Conservation (phyloP, 306 rosid genomes). For the Castanopsis chinensis region DNA sequence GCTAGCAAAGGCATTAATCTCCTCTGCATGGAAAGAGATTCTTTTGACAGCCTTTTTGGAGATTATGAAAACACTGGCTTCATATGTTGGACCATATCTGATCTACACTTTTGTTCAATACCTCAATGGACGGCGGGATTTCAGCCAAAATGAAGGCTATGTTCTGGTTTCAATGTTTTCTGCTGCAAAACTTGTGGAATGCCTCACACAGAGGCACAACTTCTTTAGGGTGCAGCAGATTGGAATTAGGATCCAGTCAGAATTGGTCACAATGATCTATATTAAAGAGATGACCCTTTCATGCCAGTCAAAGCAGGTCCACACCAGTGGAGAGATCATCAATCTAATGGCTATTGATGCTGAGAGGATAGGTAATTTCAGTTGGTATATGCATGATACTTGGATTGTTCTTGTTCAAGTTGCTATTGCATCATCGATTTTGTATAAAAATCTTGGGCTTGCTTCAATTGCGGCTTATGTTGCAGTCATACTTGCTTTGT, state of each 20-base stretch:
- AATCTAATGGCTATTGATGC: constrained; percentile 54
- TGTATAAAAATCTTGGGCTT: constrained; percentile 22
- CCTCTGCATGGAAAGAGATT: constrained; percentile 40
- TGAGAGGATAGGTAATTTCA: constrained; percentile 38
- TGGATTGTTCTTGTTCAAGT: constrained; percentile 13
- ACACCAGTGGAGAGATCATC: constrained; percentile 51
- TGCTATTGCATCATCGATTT: background rate
- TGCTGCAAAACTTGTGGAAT: constrained; percentile 49
- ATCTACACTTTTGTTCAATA: constrained; percentile 49
- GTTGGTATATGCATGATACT: constrained; percentile 33
- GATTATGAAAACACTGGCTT: constrained; percentile 30
- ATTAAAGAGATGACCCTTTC: constrained; percentile 49
- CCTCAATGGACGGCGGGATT: constrained; percentile 36
- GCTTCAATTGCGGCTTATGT: constrained; percentile 43
- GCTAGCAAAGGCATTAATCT: constrained; percentile 36
- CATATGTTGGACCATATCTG: constrained; percentile 50
- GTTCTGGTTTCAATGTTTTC: constrained; percentile 42
- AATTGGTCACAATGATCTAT: constrained; percentile 37
- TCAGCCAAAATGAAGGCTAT: constrained; percentile 33
- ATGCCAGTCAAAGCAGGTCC: constrained; percentile 44
- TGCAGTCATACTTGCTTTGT: background rate
- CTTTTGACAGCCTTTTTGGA: constrained; percentile 21
- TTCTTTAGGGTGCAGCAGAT: constrained; percentile 33
- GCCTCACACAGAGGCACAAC: constrained; percentile 41
- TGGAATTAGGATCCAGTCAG: constrained; percentile 37